Base-by-base conservation (phyloP, 2,329 filamentous ascomycete species). In the Daldinia eschscholtzii region DNA sequence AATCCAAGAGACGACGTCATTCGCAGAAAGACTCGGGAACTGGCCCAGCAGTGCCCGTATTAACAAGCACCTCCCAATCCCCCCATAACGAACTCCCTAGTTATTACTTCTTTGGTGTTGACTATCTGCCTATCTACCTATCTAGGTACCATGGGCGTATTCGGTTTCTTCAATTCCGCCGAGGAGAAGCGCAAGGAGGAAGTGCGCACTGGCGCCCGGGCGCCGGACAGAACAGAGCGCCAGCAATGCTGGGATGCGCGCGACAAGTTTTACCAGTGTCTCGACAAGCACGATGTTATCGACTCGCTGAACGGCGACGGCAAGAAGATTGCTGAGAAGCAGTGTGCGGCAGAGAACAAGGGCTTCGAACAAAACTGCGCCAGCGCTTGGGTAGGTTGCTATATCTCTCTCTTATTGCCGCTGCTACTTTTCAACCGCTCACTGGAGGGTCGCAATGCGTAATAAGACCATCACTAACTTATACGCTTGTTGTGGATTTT, bases 321-420 rank as follows among this genome's bases (percentile, higher is more conserved):
- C 86, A 72, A 85, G 86, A 68, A 86, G 86, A 64, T 86, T 84
- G 62, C 81, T 82, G 69, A 85, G 39, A 75, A 85, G 70, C 83
- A 85, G 60, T 94, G 92, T 76, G 83, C 83, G 39, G 80, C 81
- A 56, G 87, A 92, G 75, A 81, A 89, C 58, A 82, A 81, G 60
- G 87, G 85, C 65, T 97, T 98, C 76, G 93, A 97, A 82, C 86
- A 87, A 74, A 92, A 95, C 78, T 99, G 96, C 80, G 93, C 94
- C 18, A 87, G 85, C 66, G 94, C 94, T 78, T 99, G 96, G 96
- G 96, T 97, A 81, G 74, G 91, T 87, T 53, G 2, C 35, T 30
- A 46, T 50, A 55, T 30, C 5, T n/a, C 23, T 35, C 30, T 35
- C 37, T 33, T 33, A 26, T 4, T 13, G 39, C 39, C 5, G 7